phyloP scores from a whole-genome alignment of 768 basidiomycete genomes.

The Russula lepida region DNA sequence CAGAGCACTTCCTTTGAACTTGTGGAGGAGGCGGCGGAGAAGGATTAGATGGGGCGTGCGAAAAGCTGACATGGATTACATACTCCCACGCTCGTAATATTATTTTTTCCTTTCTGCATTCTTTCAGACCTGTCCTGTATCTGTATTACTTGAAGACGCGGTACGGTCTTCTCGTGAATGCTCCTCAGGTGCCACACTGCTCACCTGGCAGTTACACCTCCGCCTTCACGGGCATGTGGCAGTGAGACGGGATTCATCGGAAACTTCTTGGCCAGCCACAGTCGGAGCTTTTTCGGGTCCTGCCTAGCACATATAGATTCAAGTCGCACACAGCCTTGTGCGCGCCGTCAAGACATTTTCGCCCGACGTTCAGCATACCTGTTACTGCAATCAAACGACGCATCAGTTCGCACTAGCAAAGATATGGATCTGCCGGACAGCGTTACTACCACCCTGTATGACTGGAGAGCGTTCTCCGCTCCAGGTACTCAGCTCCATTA shows the following conservation, averaged over 20 bases:
- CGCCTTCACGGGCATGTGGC: not conserved
- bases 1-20: conserved; percentile 12
- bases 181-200: not conserved
- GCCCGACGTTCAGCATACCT: not conserved
- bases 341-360: not conserved
- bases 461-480: conserved; percentile 5
- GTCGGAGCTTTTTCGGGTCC: not conserved
- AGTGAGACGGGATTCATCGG: not conserved
- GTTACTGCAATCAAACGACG: not conserved
- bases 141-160: too few relatives aligned
- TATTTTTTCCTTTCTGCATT: not conserved
- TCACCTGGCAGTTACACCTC: not conserved
- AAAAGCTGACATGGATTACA: conserved; percentile 4
- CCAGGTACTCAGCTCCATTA: conserved; percentile 12
- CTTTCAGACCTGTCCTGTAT: too few relatives aligned
- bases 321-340: not conserved
- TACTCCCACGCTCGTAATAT: not conserved
- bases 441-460: not conserved
- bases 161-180: not conserved
- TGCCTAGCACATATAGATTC: not conserved
- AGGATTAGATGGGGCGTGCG: not conserved
- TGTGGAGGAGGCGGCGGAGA: not conserved
- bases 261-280: not conserved
- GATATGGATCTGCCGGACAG: not conserved
- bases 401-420: too few relatives aligned